Conservation (phyloP, 345 rosid species). For the Eucalyptus curtisii region DNA sequence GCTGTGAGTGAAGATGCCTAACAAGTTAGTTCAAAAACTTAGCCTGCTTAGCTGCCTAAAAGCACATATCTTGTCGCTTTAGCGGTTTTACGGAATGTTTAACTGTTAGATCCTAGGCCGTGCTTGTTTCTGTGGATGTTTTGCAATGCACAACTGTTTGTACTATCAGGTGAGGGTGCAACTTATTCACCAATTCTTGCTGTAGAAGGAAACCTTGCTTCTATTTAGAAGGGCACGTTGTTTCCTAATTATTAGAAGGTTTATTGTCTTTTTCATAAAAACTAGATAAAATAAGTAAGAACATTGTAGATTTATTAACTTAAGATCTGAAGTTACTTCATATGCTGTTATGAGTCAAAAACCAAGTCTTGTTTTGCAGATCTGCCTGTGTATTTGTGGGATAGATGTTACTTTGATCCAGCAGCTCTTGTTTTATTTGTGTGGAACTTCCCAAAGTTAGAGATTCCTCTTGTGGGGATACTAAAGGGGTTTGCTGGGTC, state of each 20-base stretch:
- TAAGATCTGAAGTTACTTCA: background rate
- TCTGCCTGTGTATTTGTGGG: constrained; percentile 64
- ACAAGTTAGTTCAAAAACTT: background rate
- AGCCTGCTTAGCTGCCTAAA: background rate
- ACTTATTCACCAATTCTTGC: background rate
- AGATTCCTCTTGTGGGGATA: constrained; percentile 71
- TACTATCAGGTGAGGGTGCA: background rate
- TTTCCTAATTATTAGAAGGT: background rate
- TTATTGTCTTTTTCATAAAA: background rate
- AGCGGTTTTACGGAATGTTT: background rate
- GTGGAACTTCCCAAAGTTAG: constrained; percentile 65
- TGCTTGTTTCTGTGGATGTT: background rate
- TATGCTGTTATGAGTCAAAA: background rate
- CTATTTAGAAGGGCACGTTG: background rate
- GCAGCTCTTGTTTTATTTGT: constrained; percentile 61
- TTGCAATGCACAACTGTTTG: background rate
- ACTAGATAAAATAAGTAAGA: background rate
- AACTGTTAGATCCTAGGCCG: background rate
- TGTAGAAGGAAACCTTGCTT: background rate
- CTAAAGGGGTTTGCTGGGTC: constrained; percentile 80
- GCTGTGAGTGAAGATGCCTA: background rate
- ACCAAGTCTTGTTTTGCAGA: constrained; percentile 22
- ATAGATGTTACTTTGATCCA: constrained; percentile 85
- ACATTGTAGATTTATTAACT: background rate
- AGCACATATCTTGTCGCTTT: background rate